Evolutionary conservation across 192 early-diverging fungal genomes (phyloP).

Genomic region (Rhizophagus clarus): DNA sequence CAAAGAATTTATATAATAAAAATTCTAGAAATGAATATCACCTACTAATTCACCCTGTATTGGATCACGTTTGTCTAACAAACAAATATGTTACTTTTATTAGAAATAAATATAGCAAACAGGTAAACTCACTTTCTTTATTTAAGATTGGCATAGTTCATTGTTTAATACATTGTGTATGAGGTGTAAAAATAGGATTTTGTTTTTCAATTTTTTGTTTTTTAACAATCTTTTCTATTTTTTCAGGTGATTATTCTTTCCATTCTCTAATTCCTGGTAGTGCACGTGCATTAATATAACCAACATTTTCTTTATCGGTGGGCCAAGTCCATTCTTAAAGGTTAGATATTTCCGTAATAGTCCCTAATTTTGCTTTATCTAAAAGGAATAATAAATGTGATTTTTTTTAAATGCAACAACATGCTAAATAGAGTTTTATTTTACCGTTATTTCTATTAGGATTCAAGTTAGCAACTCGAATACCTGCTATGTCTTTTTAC

Average conservation of each 20-base stretch:
- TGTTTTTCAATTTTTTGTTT: background rate
- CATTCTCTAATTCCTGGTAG: background rate
- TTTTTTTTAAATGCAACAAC: background rate
- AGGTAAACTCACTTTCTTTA: background rate
- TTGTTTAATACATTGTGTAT: background rate
- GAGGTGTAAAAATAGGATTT: background rate
- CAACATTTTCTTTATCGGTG: background rate
- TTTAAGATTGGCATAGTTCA: background rate
- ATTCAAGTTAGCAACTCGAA: background rate
- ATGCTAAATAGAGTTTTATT: background rate
- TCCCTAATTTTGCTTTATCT: constrained; percentile 7
- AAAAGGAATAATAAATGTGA: background rate
- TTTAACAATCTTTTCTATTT: background rate
- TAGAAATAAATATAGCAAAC: background rate
- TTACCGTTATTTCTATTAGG: background rate
- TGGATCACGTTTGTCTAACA: background rate
- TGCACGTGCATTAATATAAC: background rate
- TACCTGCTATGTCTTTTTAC: background rate
- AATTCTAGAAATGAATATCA: too few species aligned
- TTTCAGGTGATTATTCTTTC: background rate
- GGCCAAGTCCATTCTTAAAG: constrained; percentile 3
- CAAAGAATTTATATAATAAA: too few species aligned
- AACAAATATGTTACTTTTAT: background rate
- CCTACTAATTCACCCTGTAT: background rate
- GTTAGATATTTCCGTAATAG: background rate